These are phyloP conservation scores for Vaccinium darrowii DNA, from an alignment of 148 eudicot species.

Conservation along the genomic window DNA sequence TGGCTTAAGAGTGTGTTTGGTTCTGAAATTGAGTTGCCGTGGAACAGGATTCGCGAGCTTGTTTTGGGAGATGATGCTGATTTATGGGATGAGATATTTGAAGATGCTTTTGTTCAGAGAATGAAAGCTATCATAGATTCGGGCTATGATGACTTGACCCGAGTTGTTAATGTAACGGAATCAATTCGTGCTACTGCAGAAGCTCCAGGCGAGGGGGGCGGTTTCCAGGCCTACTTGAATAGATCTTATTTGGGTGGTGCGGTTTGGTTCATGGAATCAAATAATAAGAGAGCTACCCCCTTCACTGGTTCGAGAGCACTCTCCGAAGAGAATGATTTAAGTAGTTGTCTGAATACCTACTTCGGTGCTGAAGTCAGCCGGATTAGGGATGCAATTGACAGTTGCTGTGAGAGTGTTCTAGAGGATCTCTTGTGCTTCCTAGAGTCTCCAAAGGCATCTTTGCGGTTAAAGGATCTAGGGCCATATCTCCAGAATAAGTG, in stretches of 20 bases:
- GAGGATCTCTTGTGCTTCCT: constrained; percentile 76
- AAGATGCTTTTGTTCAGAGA: constrained; percentile 80
- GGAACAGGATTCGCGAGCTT: constrained; percentile 93
- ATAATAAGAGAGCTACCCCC: constrained; percentile 46
- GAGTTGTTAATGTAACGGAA: constrained; percentile 53
- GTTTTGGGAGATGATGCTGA: constrained; percentile 84
- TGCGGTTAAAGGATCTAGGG: constrained; percentile 67
- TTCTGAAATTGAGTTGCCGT: constrained; percentile 93
- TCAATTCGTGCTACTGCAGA: constrained; percentile 49
- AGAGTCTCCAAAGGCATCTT: constrained; percentile 89
- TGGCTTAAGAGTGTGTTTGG: constrained; percentile 95
- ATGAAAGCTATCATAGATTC: constrained; percentile 72
- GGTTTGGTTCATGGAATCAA: constrained; percentile 81
- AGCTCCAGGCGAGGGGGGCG: constrained; percentile 37
- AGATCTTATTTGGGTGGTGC: constrained; percentile 65
- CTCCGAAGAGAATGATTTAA: constrained; percentile 63
- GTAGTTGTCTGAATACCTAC: constrained; percentile 77
- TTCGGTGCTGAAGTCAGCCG: constrained; percentile 77
- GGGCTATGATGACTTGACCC: constrained; percentile 50
- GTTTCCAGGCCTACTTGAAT: constrained; percentile 55
- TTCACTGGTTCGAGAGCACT: constrained; percentile 44
- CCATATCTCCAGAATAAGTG: constrained; percentile 79
- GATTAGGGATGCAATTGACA: constrained; percentile 89
- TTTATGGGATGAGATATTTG: constrained; percentile 96
- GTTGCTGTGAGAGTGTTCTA: constrained; percentile 67